Evolutionary conservation across 148 eudicot species (phyloP), one percentile per base, ranked within the genome.

Genomic region (Persicaria tinctoria): DNA sequence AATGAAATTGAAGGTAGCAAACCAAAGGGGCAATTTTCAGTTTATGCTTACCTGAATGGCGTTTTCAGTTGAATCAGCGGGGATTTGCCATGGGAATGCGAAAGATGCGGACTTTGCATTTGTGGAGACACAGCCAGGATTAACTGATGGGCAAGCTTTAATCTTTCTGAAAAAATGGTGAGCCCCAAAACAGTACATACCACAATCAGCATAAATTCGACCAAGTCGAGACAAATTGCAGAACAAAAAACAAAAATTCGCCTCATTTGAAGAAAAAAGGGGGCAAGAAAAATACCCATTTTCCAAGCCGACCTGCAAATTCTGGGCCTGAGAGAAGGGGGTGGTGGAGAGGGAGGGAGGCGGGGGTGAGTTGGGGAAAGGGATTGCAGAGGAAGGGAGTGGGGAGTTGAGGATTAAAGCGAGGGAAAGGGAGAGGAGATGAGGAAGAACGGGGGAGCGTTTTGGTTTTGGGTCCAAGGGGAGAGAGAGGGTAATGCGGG

Each of bases 261-360:
- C 77, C 14, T 18, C 17, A 68, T 68, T 5, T 2, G n/a, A 55
- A 49, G 1, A 23, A 23, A 23, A 23, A 23, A 23, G 68, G 4
- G 4, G 55, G 32, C 46, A 59, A 8, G 10, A 74, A 16, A 57
- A 69, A 47, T 93, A 93, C 98, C 98, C 98, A 81, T 85, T 87
- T 78, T 94, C 97, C 80, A 91, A 79, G 3, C 98, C 98, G 23
- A 87, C 68, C 4, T 87, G 87, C 83, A 94, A 83, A 77, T 94
- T 90, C 87, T 91, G 89, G 79, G 98, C 75, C 79, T 94, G 96
- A 16, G 98, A 87, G 72, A 94, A 94, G 1, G 98, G 98, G 64
- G 97, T 92, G 79, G 93, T 87, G 14, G 91, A 78, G 10, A 78
- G 46, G 8, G 49, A 62, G 74, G 83, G 75, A 51, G 90, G 11